Conservation (phyloP, 768 basidiomycete species). For the Podaxis mareebaensis region DNA sequence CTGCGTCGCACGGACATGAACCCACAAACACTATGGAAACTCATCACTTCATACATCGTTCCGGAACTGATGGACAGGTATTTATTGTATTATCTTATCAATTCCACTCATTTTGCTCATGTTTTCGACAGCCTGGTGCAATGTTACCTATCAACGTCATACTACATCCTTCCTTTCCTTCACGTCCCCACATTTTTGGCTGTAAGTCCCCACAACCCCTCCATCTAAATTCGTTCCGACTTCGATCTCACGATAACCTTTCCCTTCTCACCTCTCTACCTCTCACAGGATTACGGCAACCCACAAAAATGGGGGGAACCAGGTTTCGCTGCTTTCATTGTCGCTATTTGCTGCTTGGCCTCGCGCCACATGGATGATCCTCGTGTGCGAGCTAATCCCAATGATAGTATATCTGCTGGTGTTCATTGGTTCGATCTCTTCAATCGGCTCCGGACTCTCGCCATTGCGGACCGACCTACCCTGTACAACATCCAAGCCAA, state of each 20-base stretch:
- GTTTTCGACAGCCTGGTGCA: conserved; percentile 61
- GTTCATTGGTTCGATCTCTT: conserved; percentile 92
- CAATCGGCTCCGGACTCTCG: conserved; percentile 81
- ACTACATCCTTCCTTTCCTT: conserved; percentile 88
- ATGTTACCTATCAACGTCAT: conserved; percentile 89
- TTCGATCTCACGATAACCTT: conserved; percentile 10
- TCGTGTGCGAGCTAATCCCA: conserved; percentile 79
- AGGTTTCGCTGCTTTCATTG: conserved; percentile 91
- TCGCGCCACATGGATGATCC: conserved; percentile 93
- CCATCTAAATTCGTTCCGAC: conserved; percentile 4
- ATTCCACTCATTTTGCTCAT: conserved; percentile 19
- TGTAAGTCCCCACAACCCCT: conserved; percentile 39
- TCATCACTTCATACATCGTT: conserved; percentile 82
- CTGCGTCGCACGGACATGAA: conserved; percentile 76
- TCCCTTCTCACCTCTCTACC: conserved; percentile 3
- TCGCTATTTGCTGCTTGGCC: conserved; percentile 88
- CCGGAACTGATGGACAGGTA: conserved; percentile 95
- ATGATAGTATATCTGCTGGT: conserved; percentile 85
- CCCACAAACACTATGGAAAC: conserved; percentile 84
- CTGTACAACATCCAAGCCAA: conserved; percentile 91
- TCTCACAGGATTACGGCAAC: conserved; percentile 80
- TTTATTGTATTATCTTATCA: conserved; percentile 21
- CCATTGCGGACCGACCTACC: conserved; percentile 85
- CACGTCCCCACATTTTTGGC: conserved; percentile 88
- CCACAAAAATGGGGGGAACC: conserved; percentile 96